phyloP scores from a whole-genome alignment of 495 filamentous ascomycete genomes.

The Talaromyces liani region DNA sequence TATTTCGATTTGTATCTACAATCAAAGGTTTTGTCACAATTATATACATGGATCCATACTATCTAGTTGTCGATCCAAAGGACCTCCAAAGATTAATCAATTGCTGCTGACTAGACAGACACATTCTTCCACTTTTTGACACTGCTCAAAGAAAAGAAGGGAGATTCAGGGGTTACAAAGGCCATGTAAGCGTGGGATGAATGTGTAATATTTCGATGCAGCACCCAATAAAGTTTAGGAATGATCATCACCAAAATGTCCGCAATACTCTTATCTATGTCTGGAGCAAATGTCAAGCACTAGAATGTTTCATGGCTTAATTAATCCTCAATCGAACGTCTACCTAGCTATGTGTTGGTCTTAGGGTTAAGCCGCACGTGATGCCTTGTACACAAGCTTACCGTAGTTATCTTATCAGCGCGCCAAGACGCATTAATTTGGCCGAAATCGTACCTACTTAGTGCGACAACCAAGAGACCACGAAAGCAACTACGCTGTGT shows the following conservation, averaged over 20 bases:
- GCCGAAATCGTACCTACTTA: background rate
- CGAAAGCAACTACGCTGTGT: background rate
- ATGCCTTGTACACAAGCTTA: background rate
- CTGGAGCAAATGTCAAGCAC: background rate
- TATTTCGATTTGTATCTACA: background rate
- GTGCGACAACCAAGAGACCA: background rate
- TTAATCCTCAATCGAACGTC: too few species aligned
- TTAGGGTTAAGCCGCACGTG: background rate
- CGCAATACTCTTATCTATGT: background rate
- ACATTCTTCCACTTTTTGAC: background rate
- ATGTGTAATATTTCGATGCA: background rate
- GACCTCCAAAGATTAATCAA: too few species aligned
- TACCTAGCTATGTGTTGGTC: too few species aligned
- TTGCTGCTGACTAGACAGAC: too few species aligned
- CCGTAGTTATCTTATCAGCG: constrained; percentile 3
- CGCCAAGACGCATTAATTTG: constrained; percentile 5
- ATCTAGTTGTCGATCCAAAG: too few species aligned
- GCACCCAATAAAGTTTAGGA: background rate
- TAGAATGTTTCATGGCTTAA: background rate
- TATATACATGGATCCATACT: too few species aligned
- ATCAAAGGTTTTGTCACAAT: background rate
- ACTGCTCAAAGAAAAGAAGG: background rate
- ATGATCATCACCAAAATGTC: background rate
- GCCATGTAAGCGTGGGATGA: background rate
- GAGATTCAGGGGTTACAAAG: background rate